Base-by-base conservation (phyloP, 2,329 filamentous ascomycete species). In the Talaromyces sp. region DNA sequence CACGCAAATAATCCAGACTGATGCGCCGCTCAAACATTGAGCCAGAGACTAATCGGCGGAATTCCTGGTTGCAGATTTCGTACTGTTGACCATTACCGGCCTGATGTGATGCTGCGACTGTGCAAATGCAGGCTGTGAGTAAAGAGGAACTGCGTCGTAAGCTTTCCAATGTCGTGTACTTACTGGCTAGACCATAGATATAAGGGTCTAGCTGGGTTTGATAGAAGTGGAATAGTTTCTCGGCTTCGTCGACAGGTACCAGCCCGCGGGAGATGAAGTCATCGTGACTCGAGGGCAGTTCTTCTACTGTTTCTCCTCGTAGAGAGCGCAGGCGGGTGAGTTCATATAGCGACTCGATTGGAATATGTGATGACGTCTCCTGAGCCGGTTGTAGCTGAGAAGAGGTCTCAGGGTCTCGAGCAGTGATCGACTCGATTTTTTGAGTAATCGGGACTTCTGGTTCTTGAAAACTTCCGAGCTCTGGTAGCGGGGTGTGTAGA, bases 41-140 rank as follows among this genome's bases (percentile, higher is more conserved):
- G 33, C 76, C 75, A 2, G 81, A 76, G 52, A 83, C 78, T 3
- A 82, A 71, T 0, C 77, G 73, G 13, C 80, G 77, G 65, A 82
- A 82, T 68, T 83, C 82, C 43, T 77, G 77, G 62, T 76, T 81
- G 68, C 81, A 83, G 6, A 70, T 67, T 31, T 73, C 70, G 48
- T 77, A 77, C 1, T 73, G 43, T 14, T 59, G 52, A 50, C 31
- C 50, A 24, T 70, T 70, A 4, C 72, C 70, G 0, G 74, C 69
- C n/a, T 80, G 76, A 65, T 83, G 82, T n/a, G 83, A 72, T 0
- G 81, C 80, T 5, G 81, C 78, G 3, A 83, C 80, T 2, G 81
- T 78, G 60, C 80, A 79, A 58, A 83, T 78, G 10, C 77, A 77
- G 14, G 79, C 79, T 2, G 81, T 79, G 14, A 83, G 68, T 3